phyloP scores from a whole-genome alignment of 2,329 filamentous ascomycete genomes.

The Xylariaceae sp. region DNA sequence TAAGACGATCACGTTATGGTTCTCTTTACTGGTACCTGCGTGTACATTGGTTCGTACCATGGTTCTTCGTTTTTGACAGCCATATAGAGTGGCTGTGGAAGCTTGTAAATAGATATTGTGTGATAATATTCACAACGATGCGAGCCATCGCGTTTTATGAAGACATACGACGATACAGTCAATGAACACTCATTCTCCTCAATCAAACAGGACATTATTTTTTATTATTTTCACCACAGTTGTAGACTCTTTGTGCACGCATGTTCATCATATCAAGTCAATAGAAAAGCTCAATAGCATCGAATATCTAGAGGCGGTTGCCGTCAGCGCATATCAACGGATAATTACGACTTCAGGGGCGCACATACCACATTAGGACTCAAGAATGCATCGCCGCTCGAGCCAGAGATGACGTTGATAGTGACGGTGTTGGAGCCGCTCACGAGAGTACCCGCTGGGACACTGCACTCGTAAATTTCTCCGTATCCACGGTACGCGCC shows the following conservation, averaged over 20 bases:
- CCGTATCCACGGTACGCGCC: constrained; percentile 53
- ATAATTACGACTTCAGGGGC: not conserved
- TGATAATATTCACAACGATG: not conserved
- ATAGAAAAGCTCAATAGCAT: constrained; percentile 31
- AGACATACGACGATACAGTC: not conserved
- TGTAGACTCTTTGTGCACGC: too few relatives aligned
- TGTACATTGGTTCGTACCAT: not conserved
- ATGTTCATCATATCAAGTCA: constrained; percentile 6
- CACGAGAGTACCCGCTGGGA: constrained; percentile 46
- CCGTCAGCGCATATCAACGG: not conserved
- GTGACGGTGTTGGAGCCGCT: constrained; percentile 49
- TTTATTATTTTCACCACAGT: too few relatives aligned
- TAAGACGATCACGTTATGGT: not conserved
- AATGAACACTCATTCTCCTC: not conserved
- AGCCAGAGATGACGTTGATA: constrained; percentile 47
- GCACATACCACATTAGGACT: constrained; percentile 42
- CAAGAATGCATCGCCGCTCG: constrained; percentile 41
- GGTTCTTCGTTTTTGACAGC: not conserved
- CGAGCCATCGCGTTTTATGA: not conserved
- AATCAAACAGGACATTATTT: not conserved
- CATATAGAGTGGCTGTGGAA: not conserved
- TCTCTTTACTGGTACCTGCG: not conserved
- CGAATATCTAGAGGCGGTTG: constrained; percentile 22
- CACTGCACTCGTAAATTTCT: constrained; percentile 49
- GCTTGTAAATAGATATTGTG: not conserved